Evolutionary conservation across 2,329 filamentous ascomycete genomes (phyloP).

Genomic region (Monosporascus sp.): DNA sequence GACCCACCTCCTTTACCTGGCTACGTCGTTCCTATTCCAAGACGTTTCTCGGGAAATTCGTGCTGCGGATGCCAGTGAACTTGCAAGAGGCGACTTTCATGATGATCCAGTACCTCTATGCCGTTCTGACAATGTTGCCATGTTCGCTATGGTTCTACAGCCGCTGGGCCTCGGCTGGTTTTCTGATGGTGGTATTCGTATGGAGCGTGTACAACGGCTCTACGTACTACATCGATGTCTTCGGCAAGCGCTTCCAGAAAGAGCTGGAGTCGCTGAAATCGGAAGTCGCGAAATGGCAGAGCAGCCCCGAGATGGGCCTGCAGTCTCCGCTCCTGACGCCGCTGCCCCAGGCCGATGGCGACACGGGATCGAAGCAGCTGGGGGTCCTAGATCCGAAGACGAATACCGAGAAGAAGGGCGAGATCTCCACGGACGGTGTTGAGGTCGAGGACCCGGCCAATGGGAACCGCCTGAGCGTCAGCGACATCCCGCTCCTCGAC

Average conservation of each 20-base stretch:
- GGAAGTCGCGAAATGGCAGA: constrained; percentile 87
- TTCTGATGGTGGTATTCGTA: constrained; percentile 76
- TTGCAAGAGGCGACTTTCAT: constrained; percentile 91
- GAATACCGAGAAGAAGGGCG: not conserved
- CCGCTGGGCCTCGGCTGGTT: constrained; percentile 69
- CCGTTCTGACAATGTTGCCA: constrained; percentile 86
- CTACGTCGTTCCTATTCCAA: constrained; percentile 86
- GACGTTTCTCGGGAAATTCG: constrained; percentile 79
- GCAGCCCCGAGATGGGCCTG: constrained; percentile 43
- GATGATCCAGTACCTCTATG: constrained; percentile 90
- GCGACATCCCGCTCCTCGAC: constrained; percentile 54
- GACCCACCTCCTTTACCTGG: constrained; percentile 97
- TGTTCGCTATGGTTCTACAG: constrained; percentile 95
- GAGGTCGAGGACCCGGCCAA: constrained; percentile 21
- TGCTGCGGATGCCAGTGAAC: constrained; percentile 67
- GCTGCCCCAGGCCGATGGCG: constrained; percentile 15
- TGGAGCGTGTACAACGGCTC: constrained; percentile 98
- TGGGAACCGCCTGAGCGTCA: constrained; percentile 32
- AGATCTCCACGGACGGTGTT: constrained; percentile 5
- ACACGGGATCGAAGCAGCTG: constrained; percentile 12
- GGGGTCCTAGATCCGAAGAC: constrained; percentile 11
- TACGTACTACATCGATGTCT: constrained; percentile 97
- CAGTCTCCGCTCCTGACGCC: constrained; percentile 35
- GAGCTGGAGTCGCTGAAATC: constrained; percentile 84
- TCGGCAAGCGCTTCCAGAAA: constrained; percentile 93